Percentiles rank a stretch among this genome's conserved stretches.
phyloP scores from a whole-genome alignment of 2,329 filamentous ascomycete genomes.

The Trichoderma atroviride region DNA sequence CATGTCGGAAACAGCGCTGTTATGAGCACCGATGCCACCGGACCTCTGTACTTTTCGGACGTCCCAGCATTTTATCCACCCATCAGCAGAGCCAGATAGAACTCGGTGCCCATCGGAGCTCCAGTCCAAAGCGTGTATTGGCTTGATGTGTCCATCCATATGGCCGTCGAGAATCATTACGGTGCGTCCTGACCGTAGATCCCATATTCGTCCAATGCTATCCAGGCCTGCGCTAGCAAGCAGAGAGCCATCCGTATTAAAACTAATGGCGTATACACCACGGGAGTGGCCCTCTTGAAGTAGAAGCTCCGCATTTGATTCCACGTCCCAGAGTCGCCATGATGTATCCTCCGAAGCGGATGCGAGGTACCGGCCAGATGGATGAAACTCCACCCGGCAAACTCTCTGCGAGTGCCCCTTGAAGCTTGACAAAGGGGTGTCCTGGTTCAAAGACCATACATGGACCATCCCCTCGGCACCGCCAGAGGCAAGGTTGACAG shows the following conservation, averaged over 20 bases:
- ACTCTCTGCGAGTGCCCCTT: slow-evolving; percentile 85
- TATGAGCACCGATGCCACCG: slow-evolving; percentile 87
- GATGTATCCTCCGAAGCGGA: slow-evolving; percentile 96
- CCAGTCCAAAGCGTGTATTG: slow-evolving; percentile 94
- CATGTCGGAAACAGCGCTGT: slow-evolving; percentile 87
- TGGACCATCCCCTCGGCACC: slow-evolving; percentile 86
- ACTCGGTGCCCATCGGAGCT: slow-evolving; percentile 87
- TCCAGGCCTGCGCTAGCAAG: slow-evolving; percentile 91
- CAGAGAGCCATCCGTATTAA: slow-evolving; percentile 88
- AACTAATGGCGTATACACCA: slow-evolving; percentile 86
- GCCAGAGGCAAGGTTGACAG: slow-evolving; percentile 85
- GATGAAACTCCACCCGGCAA: slow-evolving; percentile 91
- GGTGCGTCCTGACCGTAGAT: slow-evolving; percentile 86
- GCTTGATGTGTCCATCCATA: slow-evolving; percentile 78
- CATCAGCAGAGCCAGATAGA: slow-evolving; percentile 88
- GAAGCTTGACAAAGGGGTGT: slow-evolving; percentile 81
- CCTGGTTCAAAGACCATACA: slow-evolving; percentile 85
- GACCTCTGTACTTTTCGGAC: slow-evolving; percentile 82
- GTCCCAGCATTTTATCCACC: slow-evolving; percentile 98
- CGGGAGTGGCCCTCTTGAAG: slow-evolving; percentile 94
- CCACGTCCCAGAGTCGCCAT: slow-evolving; percentile 94
- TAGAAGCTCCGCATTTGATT: slow-evolving; percentile 79
- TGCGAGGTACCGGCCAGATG: slow-evolving; percentile 84
- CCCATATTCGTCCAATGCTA: slow-evolving; percentile 94
- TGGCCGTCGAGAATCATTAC: slow-evolving; percentile 95